A percentile compares a stretch with the other conserved stretches of the same genome.
Conservation (phyloP, 495 filamentous ascomycete genomes). For the Massariosphaeria phaeospora region DNA sequence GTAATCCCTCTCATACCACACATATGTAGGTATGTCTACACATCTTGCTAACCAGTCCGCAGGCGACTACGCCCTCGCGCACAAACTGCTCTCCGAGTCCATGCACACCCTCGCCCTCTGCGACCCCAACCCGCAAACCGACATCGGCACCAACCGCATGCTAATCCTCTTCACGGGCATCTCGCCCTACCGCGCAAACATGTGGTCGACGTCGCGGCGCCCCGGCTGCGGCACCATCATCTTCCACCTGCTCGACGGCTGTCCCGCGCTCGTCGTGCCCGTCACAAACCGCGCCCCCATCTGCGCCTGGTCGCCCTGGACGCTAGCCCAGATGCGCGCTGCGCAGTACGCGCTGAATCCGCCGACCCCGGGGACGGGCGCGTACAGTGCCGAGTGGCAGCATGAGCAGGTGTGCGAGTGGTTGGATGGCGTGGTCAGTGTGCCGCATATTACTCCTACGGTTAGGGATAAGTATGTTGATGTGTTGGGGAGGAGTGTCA, state of each 20-base stretch:
- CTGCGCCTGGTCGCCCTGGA: conserved; percentile 41
- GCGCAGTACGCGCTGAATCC: conserved; percentile 16
- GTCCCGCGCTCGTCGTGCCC: conserved; percentile 40
- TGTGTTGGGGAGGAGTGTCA: conserved; percentile 32
- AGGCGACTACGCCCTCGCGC: conserved; percentile 41
- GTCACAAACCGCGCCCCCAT: conserved; percentile 36
- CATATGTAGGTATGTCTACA: background rate
- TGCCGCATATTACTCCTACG: conserved; percentile 22
- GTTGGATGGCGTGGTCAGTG: conserved; percentile 30
- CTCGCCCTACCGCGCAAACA: conserved; percentile 39
- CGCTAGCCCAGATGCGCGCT: conserved; percentile 34
- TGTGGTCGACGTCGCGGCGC: conserved; percentile 44
- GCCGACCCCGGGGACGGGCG: background rate
- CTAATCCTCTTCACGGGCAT: conserved; percentile 41
- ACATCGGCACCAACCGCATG: conserved; percentile 40
- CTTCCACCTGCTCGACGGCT: conserved; percentile 42
- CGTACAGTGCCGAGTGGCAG: conserved; percentile 33
- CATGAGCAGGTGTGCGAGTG: conserved; percentile 41
- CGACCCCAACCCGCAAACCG: conserved; percentile 37
- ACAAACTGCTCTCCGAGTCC: conserved; percentile 41
- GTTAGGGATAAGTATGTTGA: conserved; percentile 32
- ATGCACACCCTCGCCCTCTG: conserved; percentile 35
- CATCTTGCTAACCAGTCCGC: background rate
- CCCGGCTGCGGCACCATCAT: conserved; percentile 42
- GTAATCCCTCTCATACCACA: background rate